These are phyloP conservation scores for Russula foetens DNA, from an alignment of 768 basidiomycete species.

Conservation along the genomic window DNA sequence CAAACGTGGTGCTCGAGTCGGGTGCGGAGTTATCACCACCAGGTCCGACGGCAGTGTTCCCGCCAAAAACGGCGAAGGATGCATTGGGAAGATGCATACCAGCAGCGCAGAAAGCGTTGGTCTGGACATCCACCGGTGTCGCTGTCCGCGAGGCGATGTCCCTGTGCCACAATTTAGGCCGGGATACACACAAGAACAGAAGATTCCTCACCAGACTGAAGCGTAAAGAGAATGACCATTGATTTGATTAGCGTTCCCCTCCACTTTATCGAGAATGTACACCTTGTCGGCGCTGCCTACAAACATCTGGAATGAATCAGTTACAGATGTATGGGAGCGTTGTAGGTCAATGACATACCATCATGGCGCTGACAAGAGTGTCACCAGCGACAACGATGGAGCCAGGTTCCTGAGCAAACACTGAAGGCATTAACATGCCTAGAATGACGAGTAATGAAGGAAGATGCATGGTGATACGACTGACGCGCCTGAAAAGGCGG, in stretches of 20 bases:
- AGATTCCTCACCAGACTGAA: slow-evolving; percentile 45
- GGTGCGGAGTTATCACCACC: slow-evolving; percentile 49
- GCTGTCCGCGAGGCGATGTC: slow-evolving; percentile 53
- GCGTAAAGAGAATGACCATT: slow-evolving; percentile 71
- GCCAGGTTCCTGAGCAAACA: background rate
- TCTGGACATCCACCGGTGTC: slow-evolving; percentile 61
- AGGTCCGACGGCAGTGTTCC: slow-evolving; percentile 69
- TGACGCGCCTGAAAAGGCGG: background rate
- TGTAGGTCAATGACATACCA: background rate
- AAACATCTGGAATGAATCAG: slow-evolving; percentile 49
- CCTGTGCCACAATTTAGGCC: slow-evolving; percentile 29
- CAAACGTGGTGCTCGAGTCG: slow-evolving; percentile 36
- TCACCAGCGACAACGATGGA: background rate
- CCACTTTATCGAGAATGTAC: slow-evolving; percentile 85
- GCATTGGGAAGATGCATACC: slow-evolving; percentile 79
- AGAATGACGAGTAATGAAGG: background rate
- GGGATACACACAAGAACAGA: background rate
- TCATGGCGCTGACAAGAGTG: slow-evolving; percentile 5
- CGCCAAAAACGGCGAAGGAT: slow-evolving; percentile 66
- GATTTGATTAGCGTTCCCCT: slow-evolving; percentile 60
- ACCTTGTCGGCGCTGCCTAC: slow-evolving; percentile 73
- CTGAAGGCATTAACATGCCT: background rate
- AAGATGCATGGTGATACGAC: background rate
- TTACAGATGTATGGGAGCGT: too few relatives aligned
- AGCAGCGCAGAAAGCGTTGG: slow-evolving; percentile 75